Conservation (phyloP, 345 rosid genomes). For the Salix suchowensis region DNA sequence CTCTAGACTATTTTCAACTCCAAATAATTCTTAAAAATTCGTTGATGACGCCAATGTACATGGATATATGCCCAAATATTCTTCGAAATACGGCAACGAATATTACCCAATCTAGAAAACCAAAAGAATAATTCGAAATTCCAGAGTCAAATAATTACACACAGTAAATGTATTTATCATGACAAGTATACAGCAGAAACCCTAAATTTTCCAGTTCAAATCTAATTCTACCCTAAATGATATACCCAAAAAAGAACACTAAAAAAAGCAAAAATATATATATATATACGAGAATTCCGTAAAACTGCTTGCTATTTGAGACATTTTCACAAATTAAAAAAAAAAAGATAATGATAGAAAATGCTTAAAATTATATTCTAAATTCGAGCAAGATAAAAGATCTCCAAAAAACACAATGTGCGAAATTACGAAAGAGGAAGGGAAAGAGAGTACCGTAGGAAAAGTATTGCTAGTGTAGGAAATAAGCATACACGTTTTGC, state of each 20-base stretch:
- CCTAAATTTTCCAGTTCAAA: background rate
- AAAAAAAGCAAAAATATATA: background rate
- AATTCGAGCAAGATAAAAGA: background rate
- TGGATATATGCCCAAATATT: background rate
- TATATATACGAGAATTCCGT: background rate
- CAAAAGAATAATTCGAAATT: background rate
- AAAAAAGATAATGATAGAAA: background rate
- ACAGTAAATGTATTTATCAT: background rate
- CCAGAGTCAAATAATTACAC: background rate
- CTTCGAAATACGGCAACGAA: background rate
- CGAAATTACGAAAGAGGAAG: background rate
- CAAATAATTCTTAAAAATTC: background rate
- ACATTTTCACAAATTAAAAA: background rate
- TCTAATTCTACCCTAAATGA: background rate
- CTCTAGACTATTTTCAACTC: background rate
- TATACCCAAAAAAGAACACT: background rate
- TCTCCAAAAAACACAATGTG: background rate
- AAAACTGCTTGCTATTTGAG: background rate
- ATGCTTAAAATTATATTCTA: background rate
- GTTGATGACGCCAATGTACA: background rate
- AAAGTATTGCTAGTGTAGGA: constrained; percentile 95
- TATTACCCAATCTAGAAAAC: background rate
- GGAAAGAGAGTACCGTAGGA: constrained; percentile 48
- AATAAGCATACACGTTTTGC: constrained; percentile 79
- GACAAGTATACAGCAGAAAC: background rate